Evolutionary conservation across 805 yeast genomes (phyloP).

Genomic region (Starmerella roubikii): DNA sequence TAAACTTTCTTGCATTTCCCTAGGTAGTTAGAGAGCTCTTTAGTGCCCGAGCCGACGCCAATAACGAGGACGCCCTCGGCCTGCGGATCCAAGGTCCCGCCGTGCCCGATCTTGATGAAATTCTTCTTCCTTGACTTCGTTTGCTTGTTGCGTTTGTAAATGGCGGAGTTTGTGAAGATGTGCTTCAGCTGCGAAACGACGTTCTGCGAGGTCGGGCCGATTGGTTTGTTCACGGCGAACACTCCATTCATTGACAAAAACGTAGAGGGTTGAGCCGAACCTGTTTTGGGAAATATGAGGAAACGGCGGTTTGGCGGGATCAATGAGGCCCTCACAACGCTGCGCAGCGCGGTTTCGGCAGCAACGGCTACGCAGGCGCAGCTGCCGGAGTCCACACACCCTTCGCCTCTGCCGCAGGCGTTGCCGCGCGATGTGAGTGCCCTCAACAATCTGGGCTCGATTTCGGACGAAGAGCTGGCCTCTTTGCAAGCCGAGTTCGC

Average conservation of each 20-base stretch:
- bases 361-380: constrained; percentile 8
- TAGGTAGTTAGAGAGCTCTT: constrained; percentile 55
- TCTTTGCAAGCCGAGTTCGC: constrained; percentile 3
- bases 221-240: constrained; percentile 82
- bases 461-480: constrained; percentile 7
- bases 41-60: constrained; percentile 91
- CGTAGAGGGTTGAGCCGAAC: background rate
- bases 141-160: constrained; percentile 31
- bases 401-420: constrained; percentile 6
- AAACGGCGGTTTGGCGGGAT: constrained; percentile 12
- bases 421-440: constrained; percentile 9
- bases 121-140: constrained; percentile 22
- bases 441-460: constrained; percentile 3
- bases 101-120: constrained; percentile 83
- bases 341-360: constrained; percentile 5
- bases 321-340: constrained; percentile 11
- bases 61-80: constrained; percentile 88
- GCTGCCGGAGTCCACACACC: constrained; percentile 8
- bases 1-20: constrained; percentile 67
- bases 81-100: constrained; percentile 90
- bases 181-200: constrained; percentile 54
- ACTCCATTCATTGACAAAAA: constrained; percentile 64
- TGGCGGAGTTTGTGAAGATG: constrained; percentile 44
- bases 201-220: constrained; percentile 68
- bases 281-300: too few species aligned